Conservation (phyloP, 306 rosid species). For the Gynostemma pentaphyllum region DNA sequence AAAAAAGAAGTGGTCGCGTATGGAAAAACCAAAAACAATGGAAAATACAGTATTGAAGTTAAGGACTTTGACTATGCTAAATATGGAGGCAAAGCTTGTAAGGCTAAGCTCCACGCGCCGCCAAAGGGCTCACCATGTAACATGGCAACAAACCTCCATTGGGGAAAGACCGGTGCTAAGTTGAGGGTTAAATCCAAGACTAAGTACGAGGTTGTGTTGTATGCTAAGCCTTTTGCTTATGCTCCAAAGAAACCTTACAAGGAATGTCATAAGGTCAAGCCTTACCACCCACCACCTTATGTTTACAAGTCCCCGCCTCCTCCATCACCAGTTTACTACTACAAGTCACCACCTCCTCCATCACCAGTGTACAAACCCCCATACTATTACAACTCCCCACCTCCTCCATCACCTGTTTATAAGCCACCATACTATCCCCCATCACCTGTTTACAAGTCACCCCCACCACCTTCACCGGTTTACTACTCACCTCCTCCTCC, state of each 20-base stretch:
- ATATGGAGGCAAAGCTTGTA: conserved; percentile 59
- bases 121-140: conserved; percentile 65
- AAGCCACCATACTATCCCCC: conserved; percentile 18
- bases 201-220: conserved; percentile 57
- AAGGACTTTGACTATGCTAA: conserved; percentile 47
- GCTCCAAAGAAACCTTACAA: conserved; percentile 58
- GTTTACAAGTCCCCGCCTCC: conserved; percentile 35
- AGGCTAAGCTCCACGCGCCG: conserved; percentile 62
- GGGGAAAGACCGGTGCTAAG: conserved; percentile 43
- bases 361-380: not conserved
- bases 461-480: not conserved
- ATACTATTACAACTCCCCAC: conserved; percentile 18
- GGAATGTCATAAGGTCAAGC: conserved; percentile 47
- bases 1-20: conserved; percentile 45
- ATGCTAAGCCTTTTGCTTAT: conserved; percentile 70
- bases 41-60: conserved; percentile 54
- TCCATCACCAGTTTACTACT: not conserved
- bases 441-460: conserved; percentile 5
- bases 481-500: not conserved
- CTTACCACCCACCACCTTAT: conserved; percentile 55
- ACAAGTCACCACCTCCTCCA: conserved; percentile 17
- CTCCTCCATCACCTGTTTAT: conserved; percentile 10
- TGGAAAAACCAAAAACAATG: conserved; percentile 71
- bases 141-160: conserved; percentile 53
- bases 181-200: conserved; percentile 62